Evolutionary conservation across 371 early-diverging fungal genomes (phyloP), one percentile per base, ranked within the genome.

Genomic region (Sporodiniella umbellata): DNA sequence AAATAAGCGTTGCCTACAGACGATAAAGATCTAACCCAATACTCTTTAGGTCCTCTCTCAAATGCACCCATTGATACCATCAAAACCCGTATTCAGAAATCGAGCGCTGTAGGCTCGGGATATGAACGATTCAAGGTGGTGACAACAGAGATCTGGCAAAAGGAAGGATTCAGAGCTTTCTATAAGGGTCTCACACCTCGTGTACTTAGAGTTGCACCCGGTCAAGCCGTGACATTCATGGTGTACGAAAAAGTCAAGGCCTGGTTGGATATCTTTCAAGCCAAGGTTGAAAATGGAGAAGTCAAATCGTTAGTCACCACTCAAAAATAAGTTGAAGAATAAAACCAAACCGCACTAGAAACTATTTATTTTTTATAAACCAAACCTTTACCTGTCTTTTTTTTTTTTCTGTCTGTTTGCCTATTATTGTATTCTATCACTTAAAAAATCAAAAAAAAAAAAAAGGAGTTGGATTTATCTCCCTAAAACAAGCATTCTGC

Each of bases 41-140:
- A n/a, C n/a, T n/a, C 18, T 15, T 14, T 44, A 72, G 73, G 98
- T 19, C 98, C 98, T 4, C 73, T 96, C 12, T 92, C 90, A 51
- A 98, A 98, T 70, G 94, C 94, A 28, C 98, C 98, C 26, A 95
- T 98, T 51, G 98, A 98, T 74, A 96, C 95, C 33, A 94, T 98
- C 69, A 98, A 98, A 81, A 98, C 98, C 3, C 91, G 98, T 72
- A 92, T 98, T 62, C 98, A 98, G 68, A 90, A 77, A 72, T 82
- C 86, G 1, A 81, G 84, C 15, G 78, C 82, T 12, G 74, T 80
- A 30, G 87, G 94, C 53, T 78, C 81, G 22, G 94, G 90, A 17
- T 93, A 87, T 85, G 66, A 70, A 42, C 85, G 94, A n/a, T 89
- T 96, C 72, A 76, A 74, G 45, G 64, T 73, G 7, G 88, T 95